Conservation (phyloP, 2,329 filamentous ascomycete genomes). For the Alternaria metachromatica region DNA sequence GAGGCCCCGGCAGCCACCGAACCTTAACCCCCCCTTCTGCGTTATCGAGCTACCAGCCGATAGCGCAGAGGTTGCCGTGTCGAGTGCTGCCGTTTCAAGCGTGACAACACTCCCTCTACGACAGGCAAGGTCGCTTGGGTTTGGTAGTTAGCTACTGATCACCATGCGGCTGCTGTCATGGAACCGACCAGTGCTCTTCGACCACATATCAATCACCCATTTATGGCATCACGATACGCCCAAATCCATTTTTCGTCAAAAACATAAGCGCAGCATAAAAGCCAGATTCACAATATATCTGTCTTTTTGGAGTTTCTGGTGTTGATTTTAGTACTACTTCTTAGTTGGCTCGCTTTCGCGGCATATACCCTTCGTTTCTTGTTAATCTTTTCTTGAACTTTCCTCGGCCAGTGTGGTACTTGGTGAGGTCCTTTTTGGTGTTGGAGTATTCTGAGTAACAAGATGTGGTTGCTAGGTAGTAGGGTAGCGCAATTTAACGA, state of each 20-base stretch:
- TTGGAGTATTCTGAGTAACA: not conserved
- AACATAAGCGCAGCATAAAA: not conserved
- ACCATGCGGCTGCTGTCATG: too few species aligned
- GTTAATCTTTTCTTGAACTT: not conserved
- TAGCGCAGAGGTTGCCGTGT: slow-evolving; percentile 21
- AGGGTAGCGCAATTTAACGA: not conserved
- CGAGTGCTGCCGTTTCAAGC: slow-evolving; percentile 11
- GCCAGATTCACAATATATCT: not conserved
- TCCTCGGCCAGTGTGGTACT: not conserved
- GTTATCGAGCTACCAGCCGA: slow-evolving; percentile 13
- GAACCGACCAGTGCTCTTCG: not conserved
- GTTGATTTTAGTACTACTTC: not conserved
- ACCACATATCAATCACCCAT: not conserved
- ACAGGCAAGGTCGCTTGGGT: not conserved
- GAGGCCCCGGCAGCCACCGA: slow-evolving; percentile 20
- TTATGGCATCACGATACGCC: not conserved
- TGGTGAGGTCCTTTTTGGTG: not conserved
- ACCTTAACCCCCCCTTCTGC: not conserved
- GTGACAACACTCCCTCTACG: not conserved
- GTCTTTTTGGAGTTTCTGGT: not conserved
- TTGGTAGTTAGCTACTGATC: too few species aligned
- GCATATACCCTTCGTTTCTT: slow-evolving; percentile 9
- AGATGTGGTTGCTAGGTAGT: not conserved
- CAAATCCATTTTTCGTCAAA: not conserved
- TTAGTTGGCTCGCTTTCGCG: not conserved